These are phyloP conservation scores for Aspergillus sp. DNA, from an alignment of 2,329 filamentous ascomycete species.

Conservation along the genomic window DNA sequence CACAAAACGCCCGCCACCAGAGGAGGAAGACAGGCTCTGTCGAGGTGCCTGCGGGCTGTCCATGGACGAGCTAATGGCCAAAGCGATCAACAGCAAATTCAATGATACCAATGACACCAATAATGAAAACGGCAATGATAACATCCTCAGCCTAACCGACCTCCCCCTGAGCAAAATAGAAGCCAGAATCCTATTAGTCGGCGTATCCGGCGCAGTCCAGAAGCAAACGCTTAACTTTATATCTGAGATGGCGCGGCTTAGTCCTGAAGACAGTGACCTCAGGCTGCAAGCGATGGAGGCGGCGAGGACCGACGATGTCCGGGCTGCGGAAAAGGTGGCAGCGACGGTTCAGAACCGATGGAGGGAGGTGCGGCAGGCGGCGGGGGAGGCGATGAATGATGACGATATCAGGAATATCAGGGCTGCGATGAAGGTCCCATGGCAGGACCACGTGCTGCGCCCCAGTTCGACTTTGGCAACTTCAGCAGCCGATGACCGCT, in stretches of 20 bases:
- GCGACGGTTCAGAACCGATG: conserved; percentile 9
- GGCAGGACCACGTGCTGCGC: conserved; percentile 20
- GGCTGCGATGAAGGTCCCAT: conserved; percentile 16
- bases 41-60: conserved; percentile 19
- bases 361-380: background rate
- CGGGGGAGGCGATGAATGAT: conserved; percentile 9
- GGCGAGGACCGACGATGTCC: conserved; percentile 18
- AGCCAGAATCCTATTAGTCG: conserved; percentile 14
- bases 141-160: background rate
- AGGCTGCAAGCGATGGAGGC: conserved; percentile 16
- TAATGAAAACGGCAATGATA: background rate
- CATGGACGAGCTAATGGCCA: conserved; percentile 20
- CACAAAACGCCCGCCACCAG: conserved; percentile 13
- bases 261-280: conserved; percentile 18
- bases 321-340: conserved; percentile 11
- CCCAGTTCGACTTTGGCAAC: conserved; percentile 5
- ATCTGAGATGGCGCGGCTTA: conserved; percentile 15
- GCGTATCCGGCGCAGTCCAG: conserved; percentile 11
- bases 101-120: no score
- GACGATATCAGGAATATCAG: conserved; percentile 20
- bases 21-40: conserved; percentile 22
- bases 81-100: conserved; percentile 15
- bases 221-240: conserved; percentile 1
- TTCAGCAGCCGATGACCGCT: no score
- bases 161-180: conserved; percentile 11